Evolutionary conservation across 2,329 filamentous ascomycete species (phyloP).

Genomic region (Furcasterigmium furcatum): DNA sequence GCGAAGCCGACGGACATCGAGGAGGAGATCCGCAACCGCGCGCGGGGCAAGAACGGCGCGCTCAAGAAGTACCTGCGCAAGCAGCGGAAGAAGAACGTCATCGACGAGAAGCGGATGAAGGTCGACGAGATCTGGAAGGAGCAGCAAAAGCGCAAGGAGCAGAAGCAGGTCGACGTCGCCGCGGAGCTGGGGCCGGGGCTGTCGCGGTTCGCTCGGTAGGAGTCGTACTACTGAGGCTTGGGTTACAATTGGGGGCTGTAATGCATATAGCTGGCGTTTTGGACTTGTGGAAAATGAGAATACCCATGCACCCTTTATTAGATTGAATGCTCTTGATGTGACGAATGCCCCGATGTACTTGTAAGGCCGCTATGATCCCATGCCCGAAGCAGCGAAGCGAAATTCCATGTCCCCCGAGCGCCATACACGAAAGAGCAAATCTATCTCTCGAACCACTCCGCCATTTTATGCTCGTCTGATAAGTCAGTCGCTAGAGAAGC

Average conservation of each 20-base stretch:
- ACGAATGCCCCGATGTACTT: background rate
- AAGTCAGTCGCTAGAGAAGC: conserved; percentile 54
- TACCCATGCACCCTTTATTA: conserved; percentile 10
- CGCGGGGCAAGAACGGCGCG: conserved; percentile 85
- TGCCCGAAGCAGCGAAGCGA: background rate
- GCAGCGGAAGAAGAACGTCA: conserved; percentile 87
- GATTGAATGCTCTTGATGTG: background rate
- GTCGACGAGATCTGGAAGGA: conserved; percentile 80
- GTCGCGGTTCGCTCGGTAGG: conserved; percentile 77
- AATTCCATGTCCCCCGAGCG: background rate
- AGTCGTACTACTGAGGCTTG: conserved; percentile 30
- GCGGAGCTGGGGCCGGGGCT: conserved; percentile 81
- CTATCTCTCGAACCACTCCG: background rate
- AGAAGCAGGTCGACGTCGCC: conserved; percentile 60
- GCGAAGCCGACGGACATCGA: conserved; percentile 55
- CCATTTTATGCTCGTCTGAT: too few species aligned
- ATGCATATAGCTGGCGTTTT: conserved; percentile 14
- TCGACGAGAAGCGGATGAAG: conserved; percentile 89
- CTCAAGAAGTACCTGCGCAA: conserved; percentile 87
- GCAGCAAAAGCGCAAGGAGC: conserved; percentile 63
- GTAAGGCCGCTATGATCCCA: background rate
- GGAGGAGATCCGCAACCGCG: conserved; percentile 69
- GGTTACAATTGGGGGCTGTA: background rate
- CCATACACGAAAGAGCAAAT: background rate
- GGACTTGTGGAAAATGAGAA: conserved; percentile 6